phyloP scores from a whole-genome alignment of 2,329 filamentous ascomycete species.

The Phaeophleospora eucalypticola region DNA sequence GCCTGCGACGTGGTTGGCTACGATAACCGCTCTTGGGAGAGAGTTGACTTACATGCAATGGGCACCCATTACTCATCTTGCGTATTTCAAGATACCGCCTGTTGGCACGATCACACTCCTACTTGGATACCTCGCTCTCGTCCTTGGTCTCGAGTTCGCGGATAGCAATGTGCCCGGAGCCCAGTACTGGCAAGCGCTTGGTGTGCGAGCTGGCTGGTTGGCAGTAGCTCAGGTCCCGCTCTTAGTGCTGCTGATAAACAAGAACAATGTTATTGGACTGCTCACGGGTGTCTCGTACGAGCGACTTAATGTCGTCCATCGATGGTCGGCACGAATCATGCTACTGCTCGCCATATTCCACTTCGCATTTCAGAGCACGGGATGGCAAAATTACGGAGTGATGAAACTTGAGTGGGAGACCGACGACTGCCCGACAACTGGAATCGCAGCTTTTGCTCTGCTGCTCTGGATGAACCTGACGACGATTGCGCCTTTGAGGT shows the following conservation, averaged over 20 bases:
- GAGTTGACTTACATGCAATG: slow-evolving; percentile 35
- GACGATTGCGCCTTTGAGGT: slow-evolving; percentile 25
- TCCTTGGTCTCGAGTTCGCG: slow-evolving; percentile 28
- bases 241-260: slow-evolving; percentile 38
- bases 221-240: slow-evolving; percentile 37
- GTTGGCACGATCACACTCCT: slow-evolving; percentile 25
- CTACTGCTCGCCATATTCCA: slow-evolving; percentile 30
- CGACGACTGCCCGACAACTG: slow-evolving; percentile 25
- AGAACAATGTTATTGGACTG: slow-evolving; percentile 35
- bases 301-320: slow-evolving; percentile 34
- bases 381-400: slow-evolving; percentile 23
- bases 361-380: slow-evolving; percentile 26
- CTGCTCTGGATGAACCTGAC: slow-evolving; percentile 30
- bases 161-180: slow-evolving; percentile 22
- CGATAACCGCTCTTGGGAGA: slow-evolving; percentile 32
- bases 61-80: slow-evolving; percentile 19
- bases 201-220: slow-evolving; percentile 36
- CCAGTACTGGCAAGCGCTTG: slow-evolving; percentile 26
- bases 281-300: slow-evolving; percentile 33
- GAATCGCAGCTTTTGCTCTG: slow-evolving; percentile 27
- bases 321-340: slow-evolving; percentile 35
- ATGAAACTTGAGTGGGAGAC: slow-evolving; percentile 25
- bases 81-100: slow-evolving; percentile 24
- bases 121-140: slow-evolving; percentile 23
- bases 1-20: slow-evolving; percentile 25